Evolutionary conservation across 1,284 basidiomycete species (phyloP).

Genomic region (Amylostereum areolatum): DNA sequence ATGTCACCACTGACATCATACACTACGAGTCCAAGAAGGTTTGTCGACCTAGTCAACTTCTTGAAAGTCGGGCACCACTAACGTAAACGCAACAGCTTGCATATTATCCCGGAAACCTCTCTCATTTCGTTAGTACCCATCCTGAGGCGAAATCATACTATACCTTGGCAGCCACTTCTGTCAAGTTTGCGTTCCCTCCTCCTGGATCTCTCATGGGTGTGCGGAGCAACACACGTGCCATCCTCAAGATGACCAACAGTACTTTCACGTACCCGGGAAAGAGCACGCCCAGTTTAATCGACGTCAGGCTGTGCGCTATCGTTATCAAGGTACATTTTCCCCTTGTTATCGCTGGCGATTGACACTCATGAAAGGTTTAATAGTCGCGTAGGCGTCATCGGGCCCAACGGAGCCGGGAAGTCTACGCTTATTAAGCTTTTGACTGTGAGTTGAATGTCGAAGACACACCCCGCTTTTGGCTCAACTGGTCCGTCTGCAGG

Average conservation of each 20-base stretch:
- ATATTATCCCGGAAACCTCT: conserved; percentile 94
- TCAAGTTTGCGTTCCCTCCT: conserved; percentile 96
- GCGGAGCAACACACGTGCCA: conserved; percentile 93
- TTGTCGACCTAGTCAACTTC: background rate
- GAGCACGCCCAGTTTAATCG: conserved; percentile 74
- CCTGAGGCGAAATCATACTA: conserved; percentile 98
- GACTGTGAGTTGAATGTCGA: conserved; percentile 47
- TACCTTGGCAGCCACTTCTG: conserved; percentile 89
- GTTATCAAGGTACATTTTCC: conserved; percentile 63
- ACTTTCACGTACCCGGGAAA: conserved; percentile 96
- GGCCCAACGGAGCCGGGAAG: conserved; percentile 93
- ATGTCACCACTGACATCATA: conserved; percentile 96
- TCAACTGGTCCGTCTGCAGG: conserved; percentile 38
- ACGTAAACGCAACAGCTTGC: conserved; percentile 54
- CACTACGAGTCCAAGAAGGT: conserved; percentile 97
- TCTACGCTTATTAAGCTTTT: conserved; percentile 97
- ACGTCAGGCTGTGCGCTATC: conserved; percentile 93
- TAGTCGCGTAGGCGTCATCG: conserved; percentile 84
- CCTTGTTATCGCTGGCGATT: conserved; percentile 5
- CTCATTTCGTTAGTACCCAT: conserved; percentile 85
- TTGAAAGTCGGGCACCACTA: background rate
- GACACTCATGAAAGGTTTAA: conserved; percentile 14
- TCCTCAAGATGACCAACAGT: conserved; percentile 89
- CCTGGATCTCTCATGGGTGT: conserved; percentile 98
- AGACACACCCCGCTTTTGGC: background rate